A percentile compares a stretch with the other conserved stretches of the same genome.
Conservation (phyloP, 768 basidiomycete genomes). For the Hygrophoropsis aurantiaca region DNA sequence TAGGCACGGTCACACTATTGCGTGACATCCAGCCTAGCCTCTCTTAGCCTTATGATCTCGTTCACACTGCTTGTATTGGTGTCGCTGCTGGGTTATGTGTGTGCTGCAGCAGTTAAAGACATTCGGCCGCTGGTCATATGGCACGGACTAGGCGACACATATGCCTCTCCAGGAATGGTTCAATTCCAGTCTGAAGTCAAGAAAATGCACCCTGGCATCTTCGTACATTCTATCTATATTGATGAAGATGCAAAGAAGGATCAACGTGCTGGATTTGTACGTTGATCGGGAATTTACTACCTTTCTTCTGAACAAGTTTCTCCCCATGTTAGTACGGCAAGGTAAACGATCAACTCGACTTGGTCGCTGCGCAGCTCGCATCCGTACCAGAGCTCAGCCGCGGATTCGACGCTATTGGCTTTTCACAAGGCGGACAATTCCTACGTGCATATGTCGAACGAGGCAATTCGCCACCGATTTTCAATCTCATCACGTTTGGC, state of each 20-base stretch:
- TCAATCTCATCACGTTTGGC: slow-evolving; percentile 86
- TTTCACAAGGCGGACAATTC: slow-evolving; percentile 91
- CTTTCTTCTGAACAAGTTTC: slow-evolving; percentile 1
- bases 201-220: slow-evolving; percentile 70
- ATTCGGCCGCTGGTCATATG: slow-evolving; percentile 67
- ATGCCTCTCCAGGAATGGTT: slow-evolving; percentile 71
- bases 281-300: slow-evolving; percentile 29
- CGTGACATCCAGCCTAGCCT: background rate
- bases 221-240: slow-evolving; percentile 72
- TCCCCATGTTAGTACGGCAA: slow-evolving; percentile 64
- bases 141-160: slow-evolving; percentile 84
- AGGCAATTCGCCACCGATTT: slow-evolving; percentile 69
- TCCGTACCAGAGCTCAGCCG: slow-evolving; percentile 58
- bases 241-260: slow-evolving; percentile 63
- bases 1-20: background rate
- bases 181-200: slow-evolving; percentile 60
- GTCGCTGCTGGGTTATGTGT: slow-evolving; percentile 9
- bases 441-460: slow-evolving; percentile 81
- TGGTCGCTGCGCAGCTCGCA: slow-evolving; percentile 64
- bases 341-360: slow-evolving; percentile 64
- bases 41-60: slow-evolving; percentile 11
- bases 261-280: slow-evolving; percentile 68
- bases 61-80: slow-evolving; percentile 14
- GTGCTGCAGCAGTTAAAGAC: slow-evolving; percentile 11
- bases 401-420: slow-evolving; percentile 86